phyloP scores from a whole-genome alignment of 1,139 yeast species.

The Kurtzmaniella quercitrusa region DNA sequence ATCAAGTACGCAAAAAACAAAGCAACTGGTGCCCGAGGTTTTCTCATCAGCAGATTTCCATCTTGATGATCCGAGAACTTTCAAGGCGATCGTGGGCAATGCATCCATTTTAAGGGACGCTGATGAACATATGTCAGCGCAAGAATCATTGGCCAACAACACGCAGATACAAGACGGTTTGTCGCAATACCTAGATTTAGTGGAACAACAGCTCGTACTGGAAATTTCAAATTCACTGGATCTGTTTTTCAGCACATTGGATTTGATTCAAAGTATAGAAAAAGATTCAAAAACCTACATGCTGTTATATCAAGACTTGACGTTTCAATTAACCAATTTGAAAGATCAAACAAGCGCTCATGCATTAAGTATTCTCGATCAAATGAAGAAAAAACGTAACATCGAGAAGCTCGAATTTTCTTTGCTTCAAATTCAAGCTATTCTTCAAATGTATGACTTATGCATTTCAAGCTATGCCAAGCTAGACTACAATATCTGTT shows the following conservation, averaged over 20 bases:
- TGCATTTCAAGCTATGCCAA: constrained; percentile 48
- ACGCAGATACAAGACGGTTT: constrained; percentile 72
- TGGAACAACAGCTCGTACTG: constrained; percentile 73
- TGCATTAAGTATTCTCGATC: constrained; percentile 51
- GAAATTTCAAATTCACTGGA: constrained; percentile 84
- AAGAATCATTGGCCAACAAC: constrained; percentile 29
- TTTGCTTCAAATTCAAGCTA: constrained; percentile 57
- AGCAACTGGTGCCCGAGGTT: constrained; percentile 54
- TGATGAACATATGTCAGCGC: constrained; percentile 11
- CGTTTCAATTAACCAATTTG: constrained; percentile 34
- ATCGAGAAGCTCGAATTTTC: constrained; percentile 61
- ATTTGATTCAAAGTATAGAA: constrained; percentile 66
- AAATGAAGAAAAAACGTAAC: constrained; percentile 54
- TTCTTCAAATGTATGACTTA: constrained; percentile 46
- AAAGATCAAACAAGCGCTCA: constrained; percentile 49
- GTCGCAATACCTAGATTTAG: constrained; percentile 78
- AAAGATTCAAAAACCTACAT: constrained; percentile 53
- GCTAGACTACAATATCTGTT: constrained; percentile 35
- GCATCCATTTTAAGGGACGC: constrained; percentile 26
- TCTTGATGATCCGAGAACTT: constrained; percentile 83
- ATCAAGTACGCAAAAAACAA: constrained; percentile 15
- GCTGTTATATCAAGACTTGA: constrained; percentile 42
- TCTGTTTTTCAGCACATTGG: constrained; percentile 80
- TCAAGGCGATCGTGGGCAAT: constrained; percentile 66
- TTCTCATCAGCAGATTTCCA: constrained; percentile 68